phyloP scores from a whole-genome alignment of 2,329 filamentous ascomycete genomes.

The Phialemoniopsis sp. region DNA sequence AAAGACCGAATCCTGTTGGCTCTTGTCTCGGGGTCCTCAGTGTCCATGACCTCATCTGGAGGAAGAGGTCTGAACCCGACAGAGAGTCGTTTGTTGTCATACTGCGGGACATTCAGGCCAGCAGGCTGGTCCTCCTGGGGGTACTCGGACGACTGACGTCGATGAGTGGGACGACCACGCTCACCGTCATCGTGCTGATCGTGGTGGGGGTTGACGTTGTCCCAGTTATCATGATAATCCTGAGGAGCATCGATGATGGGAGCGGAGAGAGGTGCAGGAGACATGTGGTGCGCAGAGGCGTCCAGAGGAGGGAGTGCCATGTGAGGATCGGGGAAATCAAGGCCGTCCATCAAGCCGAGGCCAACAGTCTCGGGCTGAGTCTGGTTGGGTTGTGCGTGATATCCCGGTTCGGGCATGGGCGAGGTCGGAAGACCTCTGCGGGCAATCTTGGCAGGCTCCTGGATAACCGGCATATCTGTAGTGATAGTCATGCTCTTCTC shows the following conservation, averaged over 20 bases:
- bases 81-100: conserved; percentile 56
- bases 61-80: conserved; percentile 80
- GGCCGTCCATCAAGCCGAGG: conserved; percentile 7
- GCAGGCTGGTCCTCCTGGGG: conserved; percentile 15
- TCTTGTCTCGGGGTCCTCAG: conserved; percentile 88
- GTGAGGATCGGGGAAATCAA: conserved; percentile 3
- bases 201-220: conserved; percentile 13
- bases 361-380: conserved; percentile 3
- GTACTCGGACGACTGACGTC: conserved; percentile 20
- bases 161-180: conserved; percentile 9
- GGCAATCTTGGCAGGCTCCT: conserved; percentile 23
- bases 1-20: conserved; percentile 97
- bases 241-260: conserved; percentile 24
- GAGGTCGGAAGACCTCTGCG: conserved; percentile 14
- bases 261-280: conserved; percentile 7
- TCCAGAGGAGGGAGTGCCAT: neutral
- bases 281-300: neutral
- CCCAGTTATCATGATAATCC: conserved; percentile 24
- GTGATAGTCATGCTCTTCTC: conserved; percentile 17
- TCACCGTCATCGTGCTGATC: conserved; percentile 12
- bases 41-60: conserved; percentile 71
- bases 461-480: conserved; percentile 20
- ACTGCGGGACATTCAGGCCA: conserved; percentile 49
- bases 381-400: conserved; percentile 3
- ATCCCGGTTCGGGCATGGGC: conserved; percentile 3